Base-by-base conservation (phyloP, 805 yeast genomes). In the Kuraishia piskuri region DNA sequence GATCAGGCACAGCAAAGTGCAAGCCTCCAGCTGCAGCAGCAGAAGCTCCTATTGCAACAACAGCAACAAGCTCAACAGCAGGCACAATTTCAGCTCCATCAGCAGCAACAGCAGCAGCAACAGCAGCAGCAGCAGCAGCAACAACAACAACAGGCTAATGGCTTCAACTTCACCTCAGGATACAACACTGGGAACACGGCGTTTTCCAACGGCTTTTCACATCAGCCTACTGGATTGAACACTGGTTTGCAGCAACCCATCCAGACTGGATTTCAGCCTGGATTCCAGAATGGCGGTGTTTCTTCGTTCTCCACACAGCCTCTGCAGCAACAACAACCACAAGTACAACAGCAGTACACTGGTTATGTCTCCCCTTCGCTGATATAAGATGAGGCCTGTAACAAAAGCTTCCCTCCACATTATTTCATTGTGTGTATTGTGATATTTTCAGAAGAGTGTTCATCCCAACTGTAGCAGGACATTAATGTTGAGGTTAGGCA, bases 341-440 rank as follows among this genome's bases (percentile, higher is more conserved):
- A 22, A 26, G 10, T 22, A 2, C 26, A n/a, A 21, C 45, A 20
- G 23, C 37, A 31, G 49, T 37, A 48, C 14, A 46, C 50, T 10
- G 49, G 40, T 40, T 65, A 65, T 52, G 60, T 49, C 48, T 69
- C 69, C 23, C 70, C 70, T n/a, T 65, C 61, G 51, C 58, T 66
- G 48, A 55, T 63, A 14, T 63, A 48, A 54, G 10, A 12, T n/a
- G n/a, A n/a, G n/a, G n/a, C n/a, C n/a, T n/a, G 31, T 21, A 45
- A 45, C 6, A 19, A 45, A 45, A 7, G 6, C 40, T 10, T 3
- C 17, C 40, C 40, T 3, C 17, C 14, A 3, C 40, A 6, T 12
- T 31, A 10, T 31, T 31, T 31, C 17, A 12, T 10, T 31, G 40
- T 31, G 17, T 6, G 31, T 31, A 6, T 31, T 31, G n/a, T 12